Percentiles rank a stretch among this genome's conserved stretches.
Evolutionary conservation across 495 filamentous ascomycete species (phyloP).

Genomic region (Penicillium parvum): DNA sequence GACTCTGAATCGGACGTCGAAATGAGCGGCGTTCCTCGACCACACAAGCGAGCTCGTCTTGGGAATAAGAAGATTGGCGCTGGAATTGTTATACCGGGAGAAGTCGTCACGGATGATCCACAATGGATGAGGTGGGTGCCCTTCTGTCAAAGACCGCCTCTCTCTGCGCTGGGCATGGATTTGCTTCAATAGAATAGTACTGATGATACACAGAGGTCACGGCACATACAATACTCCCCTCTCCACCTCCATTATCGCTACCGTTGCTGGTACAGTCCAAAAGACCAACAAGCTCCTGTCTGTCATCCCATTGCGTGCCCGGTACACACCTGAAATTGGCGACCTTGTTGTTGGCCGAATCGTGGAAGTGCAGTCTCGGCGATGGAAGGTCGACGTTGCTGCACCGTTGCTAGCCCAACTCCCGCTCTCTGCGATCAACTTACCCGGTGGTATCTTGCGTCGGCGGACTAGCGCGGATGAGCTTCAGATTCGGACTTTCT

Average conservation of each 20-base stretch:
- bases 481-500: constrained; percentile 89
- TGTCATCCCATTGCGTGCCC: constrained; percentile 80
- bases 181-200: constrained; percentile 2
- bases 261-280: constrained; percentile 78
- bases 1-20: constrained; percentile 63
- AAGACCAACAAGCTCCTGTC: constrained; percentile 96
- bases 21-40: constrained; percentile 40
- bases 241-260: constrained; percentile 69
- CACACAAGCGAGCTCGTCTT: constrained; percentile 38
- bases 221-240: constrained; percentile 65
- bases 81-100: constrained; percentile 80
- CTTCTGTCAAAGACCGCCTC: not conserved
- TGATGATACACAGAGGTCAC: constrained; percentile 58
- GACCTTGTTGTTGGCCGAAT: constrained; percentile 94
- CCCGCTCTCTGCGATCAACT: constrained; percentile 82
- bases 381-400: constrained; percentile 92
- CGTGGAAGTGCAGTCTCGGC: constrained; percentile 79
- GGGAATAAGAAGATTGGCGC: constrained; percentile 26
- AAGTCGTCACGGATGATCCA: constrained; percentile 80
- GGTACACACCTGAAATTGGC: constrained; percentile 92
- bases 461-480: constrained; percentile 91
- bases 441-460: constrained; percentile 89
- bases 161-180: constrained; percentile 2
- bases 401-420: constrained; percentile 76
- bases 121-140: constrained; percentile 87